Evolutionary conservation across 345 rosid genomes (phyloP), one percentile per base, ranked within the genome.

Genomic region (Rhodomyrtus tomentosa): DNA sequence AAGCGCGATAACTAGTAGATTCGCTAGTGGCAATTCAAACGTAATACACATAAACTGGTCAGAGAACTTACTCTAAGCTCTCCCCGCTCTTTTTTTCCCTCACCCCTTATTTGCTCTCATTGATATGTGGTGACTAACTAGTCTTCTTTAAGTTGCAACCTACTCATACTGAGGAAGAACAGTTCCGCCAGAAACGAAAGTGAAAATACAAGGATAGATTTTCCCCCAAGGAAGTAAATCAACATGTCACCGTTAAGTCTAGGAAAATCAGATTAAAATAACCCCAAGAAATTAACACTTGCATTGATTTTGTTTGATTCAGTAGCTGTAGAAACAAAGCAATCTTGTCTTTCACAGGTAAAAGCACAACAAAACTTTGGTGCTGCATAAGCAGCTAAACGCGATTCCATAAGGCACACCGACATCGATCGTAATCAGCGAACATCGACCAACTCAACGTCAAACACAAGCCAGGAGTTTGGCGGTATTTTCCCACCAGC

Each of bases 401-500:
- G 32, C 40, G 7, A 59, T 59, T 59, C 74, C 6, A 38, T 40
- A 59, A 59, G 40, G 40, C 74, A 8, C 74, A 59, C 74, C 74
- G 32, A 29, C 74, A 29, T 40, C 16, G 74, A 59, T 59, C 7
- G 21, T 59, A 59, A 59, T 92, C 87, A 91, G 76, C 87, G 88
- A 42, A 94, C 90, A 85, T 91, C 90, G 32, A 91, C 90, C 87
- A 93, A 86, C 90, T 95, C 95, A 50, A 95, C 93, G 85, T 94
- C 96, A 82, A 91, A 96, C 84, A 89, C 90, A 32, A 95, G 93
- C 94, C 95, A 96, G 1, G 96, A 87, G 58, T 93, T 89, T 5
- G 96, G 95, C 14, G 98, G 98, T 56, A 95, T 91, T 82, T 85
- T 85, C 87, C 90, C 86, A 32, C 91, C 91, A 48, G 86, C 86